Evolutionary conservation across 495 filamentous ascomycete species (phyloP), one percentile per base, ranked within the genome.

Genomic region (Neurospora discreta): DNA sequence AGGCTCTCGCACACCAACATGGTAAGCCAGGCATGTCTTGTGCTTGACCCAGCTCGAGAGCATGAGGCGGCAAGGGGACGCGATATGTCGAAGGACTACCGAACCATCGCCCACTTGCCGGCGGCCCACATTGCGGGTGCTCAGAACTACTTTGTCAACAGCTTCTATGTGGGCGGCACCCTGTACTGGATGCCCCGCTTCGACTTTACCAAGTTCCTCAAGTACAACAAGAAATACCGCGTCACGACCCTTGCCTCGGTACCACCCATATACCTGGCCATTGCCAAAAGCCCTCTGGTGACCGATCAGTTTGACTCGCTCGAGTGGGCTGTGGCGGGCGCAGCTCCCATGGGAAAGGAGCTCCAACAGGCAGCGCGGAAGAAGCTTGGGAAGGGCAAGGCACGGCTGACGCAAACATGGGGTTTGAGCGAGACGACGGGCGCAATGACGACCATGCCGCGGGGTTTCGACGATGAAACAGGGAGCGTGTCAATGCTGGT

Each of bases 1-100:
- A 83, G 89, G 44, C 79, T 95, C 43, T 91, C 90, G 18, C 93
- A 96, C 76, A 80, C 82, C 70, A 91, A 90, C 75, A 88, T 91
- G 13, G 86, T 94, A 30, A 68, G 77, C 11, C 65, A 73, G 39
- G 74, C 74, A 39, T n/a, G 68, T 8, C 71, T 82, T 15, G 72
- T 76, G 67, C 13, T 75, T 40, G 73, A 73, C 42, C 67, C 74
- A 9, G 39, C 30, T 30, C 70, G 46, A 38, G 70, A 72, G 5
- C 67, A 76, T 39, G 67, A 76, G 46, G 33, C 40, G 26, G 5
- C 16, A 18, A 42, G 23, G 7, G 36, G 38, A 43, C 52, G 52
- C 15, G 52, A 60, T 33, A 23, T 38, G 3, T 13, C 26, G 6
- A 60, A 68, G 18, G 43, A 44, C 5, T 69, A 81, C 71, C 78